phyloP scores from a whole-genome alignment of 352 stramenopile genomes.

The Pythium aristosporum region DNA sequence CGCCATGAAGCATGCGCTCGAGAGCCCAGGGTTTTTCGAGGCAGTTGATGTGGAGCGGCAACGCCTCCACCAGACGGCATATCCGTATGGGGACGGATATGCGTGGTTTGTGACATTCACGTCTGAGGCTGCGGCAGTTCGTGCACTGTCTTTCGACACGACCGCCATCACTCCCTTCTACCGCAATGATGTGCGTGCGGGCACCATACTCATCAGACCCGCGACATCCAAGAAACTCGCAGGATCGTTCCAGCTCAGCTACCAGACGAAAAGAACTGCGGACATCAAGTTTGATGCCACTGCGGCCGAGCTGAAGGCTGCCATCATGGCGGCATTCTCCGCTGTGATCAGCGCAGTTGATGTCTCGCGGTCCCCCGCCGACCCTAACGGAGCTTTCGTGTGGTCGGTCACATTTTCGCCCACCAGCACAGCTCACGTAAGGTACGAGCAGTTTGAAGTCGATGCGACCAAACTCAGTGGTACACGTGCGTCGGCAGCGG shows the following conservation, averaged over 20 bases:
- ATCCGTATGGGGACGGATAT: constrained; percentile 42
- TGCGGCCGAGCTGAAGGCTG: constrained; percentile 33
- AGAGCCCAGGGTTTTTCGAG: constrained; percentile 33
- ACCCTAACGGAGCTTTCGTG: constrained; percentile 36
- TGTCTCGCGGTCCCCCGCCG: constrained; percentile 29
- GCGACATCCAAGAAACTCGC: constrained; percentile 32
- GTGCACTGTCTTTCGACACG: constrained; percentile 31
- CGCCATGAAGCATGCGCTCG: constrained; percentile 27
- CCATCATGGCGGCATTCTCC: constrained; percentile 31
- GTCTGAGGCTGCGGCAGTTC: constrained; percentile 34
- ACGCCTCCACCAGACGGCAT: constrained; percentile 30
- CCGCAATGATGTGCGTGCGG: constrained; percentile 28
- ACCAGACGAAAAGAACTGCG: constrained; percentile 33
- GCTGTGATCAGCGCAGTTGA: constrained; percentile 21
- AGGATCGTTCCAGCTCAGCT: constrained; percentile 38
- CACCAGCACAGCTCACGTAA: constrained; percentile 1
- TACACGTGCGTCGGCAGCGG: constrained; percentile 12
- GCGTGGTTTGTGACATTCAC: constrained; percentile 50
- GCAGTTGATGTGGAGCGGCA: constrained; percentile 29
- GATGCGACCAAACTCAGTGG: constrained; percentile 24
- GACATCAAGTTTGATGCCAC: constrained; percentile 46
- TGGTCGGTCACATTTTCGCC: constrained; percentile 42
- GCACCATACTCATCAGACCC: constrained; percentile 30
- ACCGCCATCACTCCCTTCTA: constrained; percentile 22
- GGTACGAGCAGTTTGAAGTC: constrained; percentile 31